Conservation (phyloP, 2,329 filamentous ascomycete species). For the Aspergillus transmontanensis region DNA sequence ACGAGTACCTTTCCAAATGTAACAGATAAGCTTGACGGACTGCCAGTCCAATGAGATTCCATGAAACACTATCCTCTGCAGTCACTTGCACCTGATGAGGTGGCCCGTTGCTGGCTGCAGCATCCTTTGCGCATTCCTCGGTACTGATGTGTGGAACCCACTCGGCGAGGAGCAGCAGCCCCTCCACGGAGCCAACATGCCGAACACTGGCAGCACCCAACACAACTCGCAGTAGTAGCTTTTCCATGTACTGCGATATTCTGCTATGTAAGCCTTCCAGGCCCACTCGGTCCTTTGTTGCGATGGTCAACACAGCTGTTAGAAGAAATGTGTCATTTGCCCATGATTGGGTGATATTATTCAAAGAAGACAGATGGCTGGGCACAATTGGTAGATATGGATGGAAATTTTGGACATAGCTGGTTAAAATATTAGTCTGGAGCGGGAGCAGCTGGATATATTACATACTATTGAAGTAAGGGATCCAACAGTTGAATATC, state of each 20-base stretch:
- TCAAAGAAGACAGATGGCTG: background rate
- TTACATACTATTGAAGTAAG: background rate
- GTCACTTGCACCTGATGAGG: background rate
- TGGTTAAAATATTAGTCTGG: background rate
- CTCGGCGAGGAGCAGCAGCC: conserved; percentile 24
- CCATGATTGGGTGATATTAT: background rate
- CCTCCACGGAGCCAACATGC: conserved; percentile 20
- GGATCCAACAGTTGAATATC: background rate
- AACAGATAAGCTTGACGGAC: conserved; percentile 26
- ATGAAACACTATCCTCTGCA: conserved; percentile 25
- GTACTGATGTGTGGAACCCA: conserved; percentile 22
- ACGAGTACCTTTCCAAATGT: conserved; percentile 22
- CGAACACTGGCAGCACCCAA: conserved; percentile 18
- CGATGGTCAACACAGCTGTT: conserved; percentile 16
- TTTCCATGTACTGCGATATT: conserved; percentile 9
- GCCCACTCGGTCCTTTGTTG: conserved; percentile 12
- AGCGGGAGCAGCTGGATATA: too few relatives aligned
- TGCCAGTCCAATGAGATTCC: conserved; percentile 27
- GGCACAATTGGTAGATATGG: conserved; percentile 14
- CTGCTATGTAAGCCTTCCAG: conserved; percentile 1
- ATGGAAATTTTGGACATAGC: conserved; percentile 8
- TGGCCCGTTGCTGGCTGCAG: background rate
- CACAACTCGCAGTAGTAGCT: conserved; percentile 15
- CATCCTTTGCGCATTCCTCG: background rate
- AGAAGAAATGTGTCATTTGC: conserved; percentile 16